A percentile compares a stretch with the other conserved stretches of the same genome.
phyloP scores from a whole-genome alignment of 768 basidiomycete genomes.

The Psilocybe cubensis region DNA sequence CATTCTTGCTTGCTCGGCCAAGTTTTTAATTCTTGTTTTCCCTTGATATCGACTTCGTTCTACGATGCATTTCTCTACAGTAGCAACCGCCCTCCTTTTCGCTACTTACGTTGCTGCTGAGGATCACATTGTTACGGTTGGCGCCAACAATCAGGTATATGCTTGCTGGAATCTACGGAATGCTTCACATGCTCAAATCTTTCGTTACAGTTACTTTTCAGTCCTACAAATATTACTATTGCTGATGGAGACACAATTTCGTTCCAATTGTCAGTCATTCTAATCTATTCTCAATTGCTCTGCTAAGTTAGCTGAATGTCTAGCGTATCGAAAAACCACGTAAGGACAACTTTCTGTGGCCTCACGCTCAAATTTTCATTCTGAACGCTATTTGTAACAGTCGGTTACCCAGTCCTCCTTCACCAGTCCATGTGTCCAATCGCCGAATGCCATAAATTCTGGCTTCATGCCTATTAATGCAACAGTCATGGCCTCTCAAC shows the following conservation, averaged over 20 bases:
- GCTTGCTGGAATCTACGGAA: background rate
- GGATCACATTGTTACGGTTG: constrained; percentile 42
- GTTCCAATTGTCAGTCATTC: constrained; percentile 53
- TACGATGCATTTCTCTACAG: constrained; percentile 55
- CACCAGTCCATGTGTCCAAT: constrained; percentile 50
- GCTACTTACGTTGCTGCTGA: constrained; percentile 42
- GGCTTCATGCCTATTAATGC: constrained; percentile 50
- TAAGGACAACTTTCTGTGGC: constrained; percentile 19
- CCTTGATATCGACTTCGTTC: background rate
- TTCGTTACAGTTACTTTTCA: constrained; percentile 36
- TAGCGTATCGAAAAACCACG: constrained; percentile 50
- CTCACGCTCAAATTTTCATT: background rate
- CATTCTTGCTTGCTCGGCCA: constrained; percentile 17
- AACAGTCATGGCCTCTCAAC: constrained; percentile 25
- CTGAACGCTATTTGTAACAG: constrained; percentile 27
- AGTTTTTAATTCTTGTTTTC: background rate
- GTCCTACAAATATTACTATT: constrained; percentile 43
- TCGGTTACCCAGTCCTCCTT: constrained; percentile 67
- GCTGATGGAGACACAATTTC: constrained; percentile 48
- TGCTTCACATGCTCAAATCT: background rate
- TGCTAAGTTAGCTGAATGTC: background rate
- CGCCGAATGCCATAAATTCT: constrained; percentile 48
- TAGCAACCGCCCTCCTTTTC: constrained; percentile 44
- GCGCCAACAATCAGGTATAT: constrained; percentile 39
- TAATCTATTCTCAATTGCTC: background rate